Percentiles rank a stretch among this genome's conserved stretches.
Evolutionary conservation across 768 basidiomycete genomes (phyloP).

Genomic region (Omphalotus guepiniiformis): DNA sequence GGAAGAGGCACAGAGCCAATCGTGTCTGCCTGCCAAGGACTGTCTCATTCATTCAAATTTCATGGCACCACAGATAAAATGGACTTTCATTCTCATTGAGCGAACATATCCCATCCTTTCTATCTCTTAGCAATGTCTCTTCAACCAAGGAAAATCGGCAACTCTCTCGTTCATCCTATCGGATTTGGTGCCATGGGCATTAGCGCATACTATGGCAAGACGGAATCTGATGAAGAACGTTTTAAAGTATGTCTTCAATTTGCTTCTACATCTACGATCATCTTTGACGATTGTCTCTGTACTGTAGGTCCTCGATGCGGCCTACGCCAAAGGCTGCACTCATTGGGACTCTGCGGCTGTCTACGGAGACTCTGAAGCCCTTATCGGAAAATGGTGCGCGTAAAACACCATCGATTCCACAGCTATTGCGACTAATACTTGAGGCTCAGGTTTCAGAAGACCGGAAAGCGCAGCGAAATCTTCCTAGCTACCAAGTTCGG

Average conservation of each 20-base stretch:
- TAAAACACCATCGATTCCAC: neutral
- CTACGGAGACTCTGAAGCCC: constrained; percentile 41
- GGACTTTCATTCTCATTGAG: no score
- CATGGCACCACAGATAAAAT: no score
- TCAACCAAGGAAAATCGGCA: constrained; percentile 15
- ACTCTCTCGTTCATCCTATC: constrained; percentile 20
- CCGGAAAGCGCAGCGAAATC: constrained; percentile 47
- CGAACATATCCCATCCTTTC: no score
- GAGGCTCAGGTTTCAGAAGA: constrained; percentile 41
- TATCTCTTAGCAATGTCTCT: no score
- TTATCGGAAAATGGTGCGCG: constrained; percentile 41
- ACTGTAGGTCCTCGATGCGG: constrained; percentile 33
- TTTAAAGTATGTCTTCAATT: constrained; percentile 14
- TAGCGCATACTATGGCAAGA: constrained; percentile 16
- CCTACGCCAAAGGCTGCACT: constrained; percentile 17
- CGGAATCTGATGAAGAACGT: constrained; percentile 15
- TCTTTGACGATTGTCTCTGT: neutral
- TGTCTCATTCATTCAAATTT: no score
- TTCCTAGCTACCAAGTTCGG: constrained; percentile 59
- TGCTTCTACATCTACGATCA: neutral
- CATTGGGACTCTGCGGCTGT: constrained; percentile 47
- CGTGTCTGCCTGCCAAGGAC: no score
- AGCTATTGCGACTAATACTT: neutral
- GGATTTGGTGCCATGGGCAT: constrained; percentile 30
- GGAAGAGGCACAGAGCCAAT: no score